A percentile compares a stretch with the other conserved stretches of the same genome.
phyloP scores from a whole-genome alignment of 805 yeast species.

The Metschnikowia lunata region DNA sequence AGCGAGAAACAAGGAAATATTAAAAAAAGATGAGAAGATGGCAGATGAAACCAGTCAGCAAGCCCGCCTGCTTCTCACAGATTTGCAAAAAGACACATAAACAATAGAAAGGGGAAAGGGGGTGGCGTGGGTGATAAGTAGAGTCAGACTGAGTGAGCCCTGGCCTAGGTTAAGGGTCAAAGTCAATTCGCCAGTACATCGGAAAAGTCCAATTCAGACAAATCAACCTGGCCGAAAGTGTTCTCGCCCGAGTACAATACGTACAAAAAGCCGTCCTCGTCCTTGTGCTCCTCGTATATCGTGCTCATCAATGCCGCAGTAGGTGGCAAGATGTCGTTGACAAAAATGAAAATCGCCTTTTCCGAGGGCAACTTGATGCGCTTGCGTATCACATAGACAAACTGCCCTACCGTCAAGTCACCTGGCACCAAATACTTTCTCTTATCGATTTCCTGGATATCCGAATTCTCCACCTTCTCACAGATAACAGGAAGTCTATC shows the following conservation, averaged over 20 bases:
- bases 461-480: constrained; percentile 95
- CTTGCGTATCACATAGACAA: constrained; percentile 95
- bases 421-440: constrained; percentile 95
- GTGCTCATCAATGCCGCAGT: constrained; percentile 96
- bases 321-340: constrained; percentile 95
- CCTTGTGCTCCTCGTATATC: constrained; percentile 94
- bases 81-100: too few relatives aligned
- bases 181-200: constrained; percentile 3
- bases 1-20: too few relatives aligned
- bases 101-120: too few relatives aligned
- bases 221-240: constrained; percentile 68
- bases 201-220: constrained; percentile 19
- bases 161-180: background rate
- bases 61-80: too few relatives aligned
- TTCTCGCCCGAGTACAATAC: constrained; percentile 96
- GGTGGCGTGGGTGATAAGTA: background rate
- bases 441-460: constrained; percentile 93
- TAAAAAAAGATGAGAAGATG: too few relatives aligned
- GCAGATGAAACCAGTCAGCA: too few relatives aligned
- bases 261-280: constrained; percentile 95
- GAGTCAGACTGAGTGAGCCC: background rate
- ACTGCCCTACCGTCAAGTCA: constrained; percentile 95
- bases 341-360: constrained; percentile 96
- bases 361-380: constrained; percentile 94
- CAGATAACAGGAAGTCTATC: constrained; percentile 97